Conservation (phyloP, 176 grass and related monocot genomes). For the Lolium rigidum region DNA sequence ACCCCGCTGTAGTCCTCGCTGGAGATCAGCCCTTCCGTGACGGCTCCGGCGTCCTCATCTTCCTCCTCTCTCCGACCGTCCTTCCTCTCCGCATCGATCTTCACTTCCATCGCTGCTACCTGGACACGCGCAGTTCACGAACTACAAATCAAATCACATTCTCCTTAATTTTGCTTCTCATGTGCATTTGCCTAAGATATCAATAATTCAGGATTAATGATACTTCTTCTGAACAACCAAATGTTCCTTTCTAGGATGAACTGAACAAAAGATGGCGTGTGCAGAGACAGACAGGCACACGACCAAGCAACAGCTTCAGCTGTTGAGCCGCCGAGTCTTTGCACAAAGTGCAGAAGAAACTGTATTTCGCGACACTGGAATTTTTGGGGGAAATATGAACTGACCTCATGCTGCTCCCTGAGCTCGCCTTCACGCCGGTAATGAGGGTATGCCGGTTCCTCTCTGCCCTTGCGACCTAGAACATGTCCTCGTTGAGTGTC, state of each 20-base stretch:
- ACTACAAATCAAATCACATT: neutral
- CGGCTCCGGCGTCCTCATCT: neutral
- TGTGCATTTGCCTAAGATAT: neutral
- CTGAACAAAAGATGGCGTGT: neutral
- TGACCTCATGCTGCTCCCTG: conserved; percentile 39
- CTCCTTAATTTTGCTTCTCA: neutral
- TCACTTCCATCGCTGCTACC: conserved; percentile 3
- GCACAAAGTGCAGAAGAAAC: neutral
- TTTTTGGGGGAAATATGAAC: neutral
- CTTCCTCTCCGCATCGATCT: neutral
- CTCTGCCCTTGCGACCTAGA: conserved; percentile 56
- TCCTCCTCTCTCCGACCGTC: neutral
- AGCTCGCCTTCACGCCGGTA: conserved; percentile 27
- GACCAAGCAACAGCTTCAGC: neutral
- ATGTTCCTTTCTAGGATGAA: too few species aligned
- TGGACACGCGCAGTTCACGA: conserved; percentile 2
- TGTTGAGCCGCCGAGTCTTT: too few species aligned
- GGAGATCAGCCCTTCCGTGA: conserved; percentile 38
- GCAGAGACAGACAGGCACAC: neutral
- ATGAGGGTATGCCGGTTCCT: neutral
- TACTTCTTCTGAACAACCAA: too few species aligned
- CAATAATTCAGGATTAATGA: neutral
- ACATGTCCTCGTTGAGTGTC: neutral
- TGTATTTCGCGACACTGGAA: neutral
- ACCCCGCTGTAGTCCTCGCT: conserved; percentile 54